These are phyloP conservation scores for Fusarium avenaceum DNA, from an alignment of 2,329 filamentous ascomycete genomes.

Conservation along the genomic window DNA sequence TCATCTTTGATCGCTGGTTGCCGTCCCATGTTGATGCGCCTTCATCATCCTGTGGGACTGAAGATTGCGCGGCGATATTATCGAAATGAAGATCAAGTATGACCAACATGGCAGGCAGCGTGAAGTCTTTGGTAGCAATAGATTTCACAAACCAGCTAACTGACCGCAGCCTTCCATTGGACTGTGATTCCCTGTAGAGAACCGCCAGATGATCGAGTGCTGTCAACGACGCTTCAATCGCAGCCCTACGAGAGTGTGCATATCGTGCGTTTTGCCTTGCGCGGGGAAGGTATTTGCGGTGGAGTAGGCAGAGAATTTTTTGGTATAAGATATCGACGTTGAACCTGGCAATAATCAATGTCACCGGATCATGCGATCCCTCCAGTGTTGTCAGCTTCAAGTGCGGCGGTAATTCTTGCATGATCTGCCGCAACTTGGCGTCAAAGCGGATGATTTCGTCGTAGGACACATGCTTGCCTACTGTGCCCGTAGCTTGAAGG, in stretches of 20 bases:
- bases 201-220: constrained; percentile 83
- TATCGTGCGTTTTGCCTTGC: constrained; percentile 85
- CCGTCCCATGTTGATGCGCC: constrained; percentile 68
- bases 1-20: constrained; percentile 79
- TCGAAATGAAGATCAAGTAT: constrained; percentile 85
- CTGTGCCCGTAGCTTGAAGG: constrained; percentile 72
- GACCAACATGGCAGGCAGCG: constrained; percentile 87
- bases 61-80: constrained; percentile 61
- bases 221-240: constrained; percentile 87
- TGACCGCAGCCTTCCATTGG: constrained; percentile 77
- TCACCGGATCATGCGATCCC: constrained; percentile 83
- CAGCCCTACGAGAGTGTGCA: constrained; percentile 83
- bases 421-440: constrained; percentile 70
- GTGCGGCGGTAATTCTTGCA: constrained; percentile 81
- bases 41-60: constrained; percentile 57
- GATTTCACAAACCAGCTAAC: constrained; percentile 85
- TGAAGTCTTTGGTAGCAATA: constrained; percentile 85
- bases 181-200: constrained; percentile 80
- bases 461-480: constrained; percentile 69
- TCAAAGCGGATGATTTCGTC: constrained; percentile 76
- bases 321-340: constrained; percentile 88
- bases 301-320: constrained; percentile 89
- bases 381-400: constrained; percentile 81
- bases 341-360: constrained; percentile 87
- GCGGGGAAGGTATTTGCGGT: constrained; percentile 86